A percentile compares a stretch with the other conserved stretches of the same genome.
Conservation (phyloP, 139 green algal genomes). For the Chlamydomonas schloesseri region DNA sequence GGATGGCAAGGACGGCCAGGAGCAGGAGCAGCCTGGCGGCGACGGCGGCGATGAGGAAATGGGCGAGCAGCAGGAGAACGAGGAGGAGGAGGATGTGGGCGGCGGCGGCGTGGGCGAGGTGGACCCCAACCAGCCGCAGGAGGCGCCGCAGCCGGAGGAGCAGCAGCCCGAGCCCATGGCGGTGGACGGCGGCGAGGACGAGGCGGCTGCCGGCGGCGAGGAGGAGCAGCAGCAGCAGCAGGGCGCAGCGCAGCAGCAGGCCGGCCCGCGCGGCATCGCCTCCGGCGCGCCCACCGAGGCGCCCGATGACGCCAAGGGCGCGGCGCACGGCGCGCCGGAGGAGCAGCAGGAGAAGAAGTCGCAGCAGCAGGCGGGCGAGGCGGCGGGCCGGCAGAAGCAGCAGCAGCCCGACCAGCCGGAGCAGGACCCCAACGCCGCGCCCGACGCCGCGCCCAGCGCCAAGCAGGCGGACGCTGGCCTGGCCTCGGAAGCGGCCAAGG, state of each 20-base stretch:
- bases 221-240: slow-evolving; percentile 48
- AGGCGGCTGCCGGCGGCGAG: slow-evolving; percentile 16
- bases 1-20: slow-evolving; percentile 57
- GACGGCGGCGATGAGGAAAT: slow-evolving; percentile 46
- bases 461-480: slow-evolving; percentile 45
- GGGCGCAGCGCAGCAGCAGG: slow-evolving; percentile 55
- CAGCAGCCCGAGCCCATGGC: slow-evolving; percentile 46
- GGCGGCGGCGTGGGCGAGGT: slow-evolving; percentile 39
- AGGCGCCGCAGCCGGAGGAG: slow-evolving; percentile 40
- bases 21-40: slow-evolving; percentile 44
- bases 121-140: slow-evolving; percentile 35
- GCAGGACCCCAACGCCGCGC: slow-evolving; percentile 23
- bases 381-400: slow-evolving; percentile 17
- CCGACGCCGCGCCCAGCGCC: slow-evolving; percentile 41
- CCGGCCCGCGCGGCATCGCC: slow-evolving; percentile 67
- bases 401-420: slow-evolving; percentile 30
- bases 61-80: not conserved
- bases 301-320: not conserved
- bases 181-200: slow-evolving; percentile 1
- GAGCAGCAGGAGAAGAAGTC: slow-evolving; percentile 32
- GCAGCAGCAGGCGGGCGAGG: slow-evolving; percentile 30
- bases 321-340: slow-evolving; percentile 38
- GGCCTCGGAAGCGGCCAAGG: slow-evolving; percentile 21
- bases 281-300: slow-evolving; percentile 51
- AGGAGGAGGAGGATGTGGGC: not conserved